phyloP scores from a whole-genome alignment of 345 rosid genomes.

The Durio zibethinus region DNA sequence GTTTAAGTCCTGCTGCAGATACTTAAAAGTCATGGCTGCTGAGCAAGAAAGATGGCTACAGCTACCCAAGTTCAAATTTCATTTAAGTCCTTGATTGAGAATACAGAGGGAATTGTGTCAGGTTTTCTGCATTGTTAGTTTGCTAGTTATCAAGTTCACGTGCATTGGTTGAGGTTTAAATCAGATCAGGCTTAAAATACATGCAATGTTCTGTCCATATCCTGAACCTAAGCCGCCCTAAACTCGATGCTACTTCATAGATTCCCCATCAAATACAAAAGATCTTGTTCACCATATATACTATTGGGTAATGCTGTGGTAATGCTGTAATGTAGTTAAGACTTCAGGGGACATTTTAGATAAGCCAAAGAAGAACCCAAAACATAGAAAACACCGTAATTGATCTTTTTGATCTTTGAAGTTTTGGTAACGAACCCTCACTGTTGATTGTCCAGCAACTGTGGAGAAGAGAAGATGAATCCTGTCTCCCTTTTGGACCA shows the following conservation, averaged over 20 bases:
- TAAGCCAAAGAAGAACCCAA: neutral
- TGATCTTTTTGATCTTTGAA: neutral
- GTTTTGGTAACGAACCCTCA: neutral
- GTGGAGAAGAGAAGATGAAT: neutral
- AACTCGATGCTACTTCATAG: neutral
- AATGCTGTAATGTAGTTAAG: neutral
- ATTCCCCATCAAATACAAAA: neutral
- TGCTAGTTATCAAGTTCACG: too few species aligned
- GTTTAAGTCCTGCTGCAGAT: neutral
- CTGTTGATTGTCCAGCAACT: neutral
- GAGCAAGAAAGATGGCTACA: neutral
- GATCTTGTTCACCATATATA: neutral
- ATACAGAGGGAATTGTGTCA: neutral
- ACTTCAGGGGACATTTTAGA: too few species aligned
- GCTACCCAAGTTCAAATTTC: neutral
- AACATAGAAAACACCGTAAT: neutral
- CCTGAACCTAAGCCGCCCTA: constrained; percentile 2
- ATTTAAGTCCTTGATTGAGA: neutral
- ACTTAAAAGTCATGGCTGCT: neutral
- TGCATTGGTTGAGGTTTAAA: too few species aligned
- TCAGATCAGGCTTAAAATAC: too few species aligned
- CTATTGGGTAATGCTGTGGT: neutral
- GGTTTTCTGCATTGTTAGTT: neutral
- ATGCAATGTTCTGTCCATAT: neutral
- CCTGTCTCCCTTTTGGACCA: neutral